Evolutionary conservation across 2,329 filamentous ascomycete species (phyloP).

Genomic region (Scopulariopsis brevicaulis): DNA sequence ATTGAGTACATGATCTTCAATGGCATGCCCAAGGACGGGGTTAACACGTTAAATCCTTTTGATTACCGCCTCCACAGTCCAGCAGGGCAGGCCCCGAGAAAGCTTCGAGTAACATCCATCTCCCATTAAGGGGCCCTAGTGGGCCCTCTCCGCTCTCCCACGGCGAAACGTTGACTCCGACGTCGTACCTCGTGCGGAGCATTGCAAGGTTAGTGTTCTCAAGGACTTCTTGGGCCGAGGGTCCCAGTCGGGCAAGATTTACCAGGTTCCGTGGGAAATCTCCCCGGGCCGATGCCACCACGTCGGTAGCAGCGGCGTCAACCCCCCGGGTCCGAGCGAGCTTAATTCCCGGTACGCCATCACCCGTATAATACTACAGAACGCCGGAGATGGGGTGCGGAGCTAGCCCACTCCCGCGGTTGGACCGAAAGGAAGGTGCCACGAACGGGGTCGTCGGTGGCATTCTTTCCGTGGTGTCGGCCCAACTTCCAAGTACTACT

Average conservation of each 20-base stretch:
- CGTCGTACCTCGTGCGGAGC: too few relatives aligned
- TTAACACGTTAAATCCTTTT: too few relatives aligned
- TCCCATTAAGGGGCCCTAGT: background rate
- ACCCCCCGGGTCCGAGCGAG: background rate
- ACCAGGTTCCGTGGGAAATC: background rate
- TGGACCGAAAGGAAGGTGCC: too few relatives aligned
- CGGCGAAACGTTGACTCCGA: too few relatives aligned
- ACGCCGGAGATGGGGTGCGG: too few relatives aligned
- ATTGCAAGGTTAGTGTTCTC: background rate
- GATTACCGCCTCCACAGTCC: background rate
- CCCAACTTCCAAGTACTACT: too few relatives aligned
- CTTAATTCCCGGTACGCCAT: background rate
- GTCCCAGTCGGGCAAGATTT: background rate
- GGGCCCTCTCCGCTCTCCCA: background rate
- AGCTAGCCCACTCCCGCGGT: too few relatives aligned
- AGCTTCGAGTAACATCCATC: background rate
- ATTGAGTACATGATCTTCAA: too few relatives aligned
- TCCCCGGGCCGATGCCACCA: background rate
- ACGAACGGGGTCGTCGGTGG: too few relatives aligned
- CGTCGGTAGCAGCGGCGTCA: background rate
- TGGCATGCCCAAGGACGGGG: too few relatives aligned
- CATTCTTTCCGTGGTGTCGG: too few relatives aligned
- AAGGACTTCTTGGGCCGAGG: background rate
- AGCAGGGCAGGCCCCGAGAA: background rate
- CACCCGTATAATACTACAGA: background rate